Conservation (phyloP, 177 flowering plant genomes). For the Vitis hybrid region DNA sequence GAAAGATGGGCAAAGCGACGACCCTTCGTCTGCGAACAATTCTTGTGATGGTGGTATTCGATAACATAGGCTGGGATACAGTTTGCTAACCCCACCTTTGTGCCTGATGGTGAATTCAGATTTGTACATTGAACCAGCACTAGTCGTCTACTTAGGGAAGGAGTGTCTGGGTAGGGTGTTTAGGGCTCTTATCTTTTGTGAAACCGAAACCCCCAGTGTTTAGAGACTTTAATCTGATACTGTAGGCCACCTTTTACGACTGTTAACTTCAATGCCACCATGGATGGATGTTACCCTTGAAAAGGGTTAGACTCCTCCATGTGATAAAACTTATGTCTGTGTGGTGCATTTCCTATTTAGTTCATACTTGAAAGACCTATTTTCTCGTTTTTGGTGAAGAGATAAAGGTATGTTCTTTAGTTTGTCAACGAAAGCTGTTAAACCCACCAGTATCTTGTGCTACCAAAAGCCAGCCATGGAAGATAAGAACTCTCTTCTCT, state of each 20-base stretch:
- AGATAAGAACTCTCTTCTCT: no score
- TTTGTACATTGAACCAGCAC: constrained; percentile 25
- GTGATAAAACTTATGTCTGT: not conserved
- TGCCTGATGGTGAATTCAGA: constrained; percentile 14
- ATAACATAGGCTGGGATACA: constrained; percentile 15
- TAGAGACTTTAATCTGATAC: not conserved
- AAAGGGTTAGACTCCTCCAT: not conserved
- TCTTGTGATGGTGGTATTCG: constrained; percentile 17
- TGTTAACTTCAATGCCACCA: not conserved
- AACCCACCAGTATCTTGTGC: no score
- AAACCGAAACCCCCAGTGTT: no score
- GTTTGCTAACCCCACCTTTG: constrained; percentile 12
- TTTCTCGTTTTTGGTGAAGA: no score
- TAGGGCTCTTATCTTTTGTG: no score
- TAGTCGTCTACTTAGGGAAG: constrained; percentile 1
- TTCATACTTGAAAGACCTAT: no score
- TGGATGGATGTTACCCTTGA: not conserved
- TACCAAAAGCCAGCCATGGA: no score
- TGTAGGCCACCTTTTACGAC: not conserved
- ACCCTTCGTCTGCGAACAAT: constrained; percentile 17
- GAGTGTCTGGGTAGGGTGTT: not conserved
- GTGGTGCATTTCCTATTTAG: no score
- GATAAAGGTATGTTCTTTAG: no score
- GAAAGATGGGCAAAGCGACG: constrained; percentile 18
- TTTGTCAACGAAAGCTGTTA: no score